Conservation (phyloP, 306 rosid species). For the Cicer arietinum region DNA sequence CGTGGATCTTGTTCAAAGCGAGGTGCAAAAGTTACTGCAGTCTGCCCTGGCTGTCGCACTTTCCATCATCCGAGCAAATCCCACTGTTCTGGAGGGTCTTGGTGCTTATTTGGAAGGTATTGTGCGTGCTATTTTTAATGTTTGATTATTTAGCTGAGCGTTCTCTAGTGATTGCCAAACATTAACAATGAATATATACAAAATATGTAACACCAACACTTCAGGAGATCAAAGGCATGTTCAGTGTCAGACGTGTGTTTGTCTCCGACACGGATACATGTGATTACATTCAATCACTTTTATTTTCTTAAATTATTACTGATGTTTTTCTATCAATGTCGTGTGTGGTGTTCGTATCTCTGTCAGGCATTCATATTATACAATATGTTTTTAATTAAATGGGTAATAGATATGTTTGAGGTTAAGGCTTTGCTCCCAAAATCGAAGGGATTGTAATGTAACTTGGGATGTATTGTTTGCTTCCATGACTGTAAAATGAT, state of each 20-base stretch:
- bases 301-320: too few species aligned
- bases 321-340: too few species aligned
- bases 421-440: slow-evolving; percentile 3
- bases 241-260: too few species aligned
- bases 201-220: background rate
- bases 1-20: slow-evolving; percentile 88
- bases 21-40: slow-evolving; percentile 84
- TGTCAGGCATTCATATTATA: background rate
- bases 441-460: slow-evolving; percentile 10
- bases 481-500: slow-evolving; percentile 8
- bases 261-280: too few species aligned
- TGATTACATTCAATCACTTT: too few species aligned
- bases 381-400: slow-evolving; percentile 25
- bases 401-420: background rate
- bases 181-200: slow-evolving; percentile 8
- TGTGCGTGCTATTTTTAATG: background rate
- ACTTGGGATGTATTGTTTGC: slow-evolving; percentile 26
- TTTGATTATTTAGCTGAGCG: slow-evolving; percentile 15
- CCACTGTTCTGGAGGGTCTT: slow-evolving; percentile 90
- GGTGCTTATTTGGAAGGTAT: slow-evolving; percentile 93
- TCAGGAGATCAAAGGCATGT: background rate
- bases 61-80: slow-evolving; percentile 85
- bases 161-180: slow-evolving; percentile 17
- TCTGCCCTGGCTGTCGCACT: slow-evolving; percentile 82
- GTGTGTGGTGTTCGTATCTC: too few species aligned